Evolutionary conservation across 805 yeast genomes (phyloP).

Genomic region (Hanseniaspora valbyensis): DNA sequence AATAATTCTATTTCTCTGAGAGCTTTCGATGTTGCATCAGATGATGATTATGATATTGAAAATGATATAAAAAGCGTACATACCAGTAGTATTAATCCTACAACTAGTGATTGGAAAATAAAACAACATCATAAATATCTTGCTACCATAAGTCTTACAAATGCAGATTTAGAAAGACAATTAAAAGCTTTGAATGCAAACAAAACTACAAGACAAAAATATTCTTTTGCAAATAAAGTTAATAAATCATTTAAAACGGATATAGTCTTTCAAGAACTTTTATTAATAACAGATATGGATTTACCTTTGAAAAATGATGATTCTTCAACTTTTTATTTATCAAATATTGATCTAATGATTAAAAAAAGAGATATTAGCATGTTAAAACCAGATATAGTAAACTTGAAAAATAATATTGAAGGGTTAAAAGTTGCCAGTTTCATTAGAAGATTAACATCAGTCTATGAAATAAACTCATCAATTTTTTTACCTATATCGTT

Average conservation of each 20-base stretch:
- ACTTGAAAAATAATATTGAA: background rate
- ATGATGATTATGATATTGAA: background rate
- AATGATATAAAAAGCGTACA: background rate
- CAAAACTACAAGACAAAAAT: conserved; percentile 1
- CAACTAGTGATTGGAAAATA: conserved; percentile 6
- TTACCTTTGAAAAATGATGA: background rate
- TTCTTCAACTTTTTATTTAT: background rate
- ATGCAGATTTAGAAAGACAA: conserved; percentile 4
- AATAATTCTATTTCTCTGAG: background rate
- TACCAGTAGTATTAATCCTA: background rate
- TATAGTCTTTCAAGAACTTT: conserved; percentile 7
- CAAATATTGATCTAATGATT: conserved; percentile 1
- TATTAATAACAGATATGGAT: conserved; percentile 3
- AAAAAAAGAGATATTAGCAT: background rate
- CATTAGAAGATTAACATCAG: conserved; percentile 9
- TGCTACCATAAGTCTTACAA: background rate
- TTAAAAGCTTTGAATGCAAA: background rate
- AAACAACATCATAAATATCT: conserved; percentile 6
- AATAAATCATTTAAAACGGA: conserved; percentile 5
- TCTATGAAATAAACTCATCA: conserved; percentile 8
- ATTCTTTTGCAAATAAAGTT: conserved; percentile 3
- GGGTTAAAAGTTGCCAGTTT: conserved; percentile 3
- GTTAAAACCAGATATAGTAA: background rate
- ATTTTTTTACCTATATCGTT: conserved; percentile 5
- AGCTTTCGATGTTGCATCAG: background rate